phyloP scores from a whole-genome alignment of 768 basidiomycete genomes.

The Mycena amicta region DNA sequence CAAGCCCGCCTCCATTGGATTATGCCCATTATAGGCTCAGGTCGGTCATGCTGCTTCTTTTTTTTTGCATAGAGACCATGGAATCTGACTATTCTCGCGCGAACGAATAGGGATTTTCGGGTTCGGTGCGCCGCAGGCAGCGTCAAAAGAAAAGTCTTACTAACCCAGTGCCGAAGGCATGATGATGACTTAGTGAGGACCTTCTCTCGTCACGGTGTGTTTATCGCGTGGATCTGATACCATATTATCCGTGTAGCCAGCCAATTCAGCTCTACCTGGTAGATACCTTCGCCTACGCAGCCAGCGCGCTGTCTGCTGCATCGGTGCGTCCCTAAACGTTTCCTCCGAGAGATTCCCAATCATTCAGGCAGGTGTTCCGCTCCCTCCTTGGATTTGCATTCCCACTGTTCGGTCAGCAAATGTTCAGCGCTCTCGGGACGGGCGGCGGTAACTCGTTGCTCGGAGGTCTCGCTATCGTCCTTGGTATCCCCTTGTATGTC shows the following conservation, averaged over 20 bases:
- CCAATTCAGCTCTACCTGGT: constrained; percentile 70
- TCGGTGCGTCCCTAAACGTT: constrained; percentile 35
- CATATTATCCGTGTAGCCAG: constrained; percentile 43
- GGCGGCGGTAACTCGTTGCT: constrained; percentile 65
- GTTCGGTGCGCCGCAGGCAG: constrained; percentile 37
- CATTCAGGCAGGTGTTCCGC: constrained; percentile 51
- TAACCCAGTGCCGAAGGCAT: constrained; percentile 48
- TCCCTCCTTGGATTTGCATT: constrained; percentile 66
- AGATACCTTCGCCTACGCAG: constrained; percentile 67
- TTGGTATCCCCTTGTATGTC: constrained; percentile 55
- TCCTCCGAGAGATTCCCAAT: background rate
- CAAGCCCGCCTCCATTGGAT: constrained; percentile 63
- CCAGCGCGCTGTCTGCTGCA: constrained; percentile 64
- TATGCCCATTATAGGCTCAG: constrained; percentile 68
- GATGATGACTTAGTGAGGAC: constrained; percentile 53
- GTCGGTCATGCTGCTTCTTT: no score
- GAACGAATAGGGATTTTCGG: constrained; percentile 54
- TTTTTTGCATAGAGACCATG: no score
- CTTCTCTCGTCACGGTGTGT: background rate
- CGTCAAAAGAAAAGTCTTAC: background rate
- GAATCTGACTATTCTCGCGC: no score
- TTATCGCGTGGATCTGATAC: constrained; percentile 2
- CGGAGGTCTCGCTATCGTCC: constrained; percentile 46
- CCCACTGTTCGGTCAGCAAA: constrained; percentile 64
- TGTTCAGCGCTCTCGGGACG: constrained; percentile 54